Base-by-base conservation (phyloP, 2,329 filamentous ascomycete genomes). In the Massarina eburnea region DNA sequence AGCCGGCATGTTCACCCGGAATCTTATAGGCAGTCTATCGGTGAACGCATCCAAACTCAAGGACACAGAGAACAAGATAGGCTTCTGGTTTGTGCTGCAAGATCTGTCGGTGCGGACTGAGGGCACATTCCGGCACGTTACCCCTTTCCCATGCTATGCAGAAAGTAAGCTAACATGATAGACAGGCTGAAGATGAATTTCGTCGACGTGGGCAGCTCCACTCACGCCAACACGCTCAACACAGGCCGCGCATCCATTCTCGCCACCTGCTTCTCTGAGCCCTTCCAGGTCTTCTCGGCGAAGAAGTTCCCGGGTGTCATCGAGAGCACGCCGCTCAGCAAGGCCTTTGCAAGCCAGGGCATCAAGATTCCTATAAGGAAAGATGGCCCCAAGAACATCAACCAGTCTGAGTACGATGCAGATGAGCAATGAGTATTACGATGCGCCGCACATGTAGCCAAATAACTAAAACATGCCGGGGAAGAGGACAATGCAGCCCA, bases 301-400 rank as follows among this genome's bases (percentile, higher is more conserved):
- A 99, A 99, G 79, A 96, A 96, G 64, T 99, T 99, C 71, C 94
- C 94, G 0, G 94, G 94, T 32, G 94, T 99, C 1, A 96, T 95
- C 46, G 92, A 97, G 68, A 95, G 88, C 69, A 99, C 94, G 0
- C 73, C 84, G 3, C 75, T 97, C 15, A 96, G 91, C 78, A 96
- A 95, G 71, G 89, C 84, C 51, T 97, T 99, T 73, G 92, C 94
- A 3, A 79, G 82, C 1, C 94, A 99, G 64, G 94, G 94, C 19
- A 95, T 96, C 72, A 96, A 96, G 72, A 96, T 97, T 19, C 92
- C 92, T 0, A 96, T 97, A 43, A 79, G 92, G 18, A 96, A 96
- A 71, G 92, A 96, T 62, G 85, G 86, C 51, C 64, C 76, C 61
- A 72, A 80, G 70, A 62, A 71, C 53, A 41, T 74, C 47, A 73